Percentiles rank a stretch among this genome's conserved stretches.
Conservation (phyloP, 23 red algal genomes). For the Gracilaria domingensis region DNA sequence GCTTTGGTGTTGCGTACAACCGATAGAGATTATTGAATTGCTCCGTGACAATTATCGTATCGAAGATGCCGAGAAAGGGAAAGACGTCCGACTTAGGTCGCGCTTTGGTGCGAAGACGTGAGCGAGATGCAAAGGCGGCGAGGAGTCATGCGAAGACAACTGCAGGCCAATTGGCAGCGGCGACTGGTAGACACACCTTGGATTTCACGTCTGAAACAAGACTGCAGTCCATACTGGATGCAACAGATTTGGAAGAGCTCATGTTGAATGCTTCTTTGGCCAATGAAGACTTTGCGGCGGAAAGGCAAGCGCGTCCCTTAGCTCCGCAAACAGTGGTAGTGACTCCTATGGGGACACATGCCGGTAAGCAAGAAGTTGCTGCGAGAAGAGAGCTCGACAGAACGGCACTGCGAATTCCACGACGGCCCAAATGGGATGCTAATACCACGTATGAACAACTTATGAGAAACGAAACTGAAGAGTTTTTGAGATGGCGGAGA, state of each 20-base stretch:
- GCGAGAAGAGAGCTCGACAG: constrained; percentile 27
- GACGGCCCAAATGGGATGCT: constrained; percentile 80
- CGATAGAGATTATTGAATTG: no score
- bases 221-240: constrained; percentile 82
- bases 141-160: constrained; percentile 36
- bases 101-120: constrained; percentile 25
- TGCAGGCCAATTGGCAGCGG: constrained; percentile 39
- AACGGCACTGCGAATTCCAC: constrained; percentile 79
- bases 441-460: constrained; percentile 58
- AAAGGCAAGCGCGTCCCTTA: constrained; percentile 53
- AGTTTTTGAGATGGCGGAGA: constrained; percentile 87
- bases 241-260: constrained; percentile 79
- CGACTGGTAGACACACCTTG: constrained; percentile 5
- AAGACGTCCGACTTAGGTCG: constrained; percentile 50
- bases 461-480: constrained; percentile 66
- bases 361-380: constrained; percentile 10
- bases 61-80: constrained; percentile 38
- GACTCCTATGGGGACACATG: background rate
- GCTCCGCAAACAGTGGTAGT: constrained; percentile 72
- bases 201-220: background rate
- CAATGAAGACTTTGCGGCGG: constrained; percentile 68
- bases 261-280: constrained; percentile 78
- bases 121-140: constrained; percentile 33
- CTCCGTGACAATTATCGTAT: background rate
- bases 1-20: no score